Conservation (phyloP, 805 yeast species). For the Candida incommunis region DNA sequence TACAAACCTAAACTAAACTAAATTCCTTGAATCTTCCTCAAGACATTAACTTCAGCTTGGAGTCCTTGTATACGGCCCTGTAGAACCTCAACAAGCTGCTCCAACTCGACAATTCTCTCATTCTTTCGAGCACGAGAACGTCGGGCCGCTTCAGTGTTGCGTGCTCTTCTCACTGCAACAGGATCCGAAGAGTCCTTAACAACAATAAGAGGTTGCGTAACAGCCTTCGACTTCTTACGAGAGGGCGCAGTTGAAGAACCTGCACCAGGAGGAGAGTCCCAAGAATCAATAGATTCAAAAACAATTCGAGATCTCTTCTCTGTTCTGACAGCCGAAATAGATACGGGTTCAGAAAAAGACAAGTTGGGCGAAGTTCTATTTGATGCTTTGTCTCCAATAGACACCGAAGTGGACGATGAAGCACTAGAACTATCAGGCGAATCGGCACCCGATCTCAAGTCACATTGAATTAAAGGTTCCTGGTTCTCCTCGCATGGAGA, state of each 20-base stretch:
- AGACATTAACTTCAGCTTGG: neutral
- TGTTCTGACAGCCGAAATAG: neutral
- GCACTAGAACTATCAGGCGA: too few relatives aligned
- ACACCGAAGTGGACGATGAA: neutral
- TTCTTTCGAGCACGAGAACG: slow-evolving; percentile 85
- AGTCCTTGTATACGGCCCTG: neutral
- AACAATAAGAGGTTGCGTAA: slow-evolving; percentile 36
- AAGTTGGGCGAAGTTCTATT: neutral
- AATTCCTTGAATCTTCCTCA: neutral
- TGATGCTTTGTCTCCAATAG: neutral
- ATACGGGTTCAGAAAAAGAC: too few relatives aligned
- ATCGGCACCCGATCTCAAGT: neutral
- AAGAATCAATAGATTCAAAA: neutral
- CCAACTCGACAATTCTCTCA: slow-evolving; percentile 74
- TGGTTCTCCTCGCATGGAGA: neutral
- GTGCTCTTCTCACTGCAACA: slow-evolving; percentile 62
- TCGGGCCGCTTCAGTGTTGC: slow-evolving; percentile 85
- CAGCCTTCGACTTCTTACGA: neutral
- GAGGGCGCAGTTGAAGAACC: neutral
- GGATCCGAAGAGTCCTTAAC: slow-evolving; percentile 42
- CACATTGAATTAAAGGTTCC: neutral
- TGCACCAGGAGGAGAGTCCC: neutral
- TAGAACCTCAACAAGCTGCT: slow-evolving; percentile 45
- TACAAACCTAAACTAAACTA: neutral
- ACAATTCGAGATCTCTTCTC: slow-evolving; percentile 1